Percentiles rank a stretch among this genome's conserved stretches.
Evolutionary conservation across 2,329 filamentous ascomycete genomes (phyloP).

Genomic region (Aspergillus luchuensis): DNA sequence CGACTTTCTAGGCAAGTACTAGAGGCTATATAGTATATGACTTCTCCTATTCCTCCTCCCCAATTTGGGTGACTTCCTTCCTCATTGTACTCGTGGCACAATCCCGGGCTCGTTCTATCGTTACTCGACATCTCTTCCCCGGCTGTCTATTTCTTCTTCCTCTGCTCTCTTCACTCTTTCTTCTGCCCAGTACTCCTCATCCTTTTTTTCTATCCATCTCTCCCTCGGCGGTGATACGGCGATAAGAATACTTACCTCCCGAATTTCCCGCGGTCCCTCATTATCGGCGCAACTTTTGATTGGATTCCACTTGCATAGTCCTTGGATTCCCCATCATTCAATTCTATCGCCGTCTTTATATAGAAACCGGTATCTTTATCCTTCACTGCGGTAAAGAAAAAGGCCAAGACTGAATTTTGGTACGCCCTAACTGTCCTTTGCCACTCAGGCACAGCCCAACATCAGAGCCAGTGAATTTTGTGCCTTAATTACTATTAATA

Average conservation of each 20-base stretch:
- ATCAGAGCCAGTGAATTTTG: background rate
- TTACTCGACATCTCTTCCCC: background rate
- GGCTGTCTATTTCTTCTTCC: background rate
- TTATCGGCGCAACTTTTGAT: conserved; percentile 16
- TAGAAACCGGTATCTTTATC: conserved; percentile 7
- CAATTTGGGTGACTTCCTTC: background rate
- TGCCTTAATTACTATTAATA: background rate
- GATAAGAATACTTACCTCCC: too few relatives aligned
- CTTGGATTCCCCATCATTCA: background rate
- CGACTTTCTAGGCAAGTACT: background rate
- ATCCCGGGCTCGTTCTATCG: conserved; percentile 1
- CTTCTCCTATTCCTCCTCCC: conserved; percentile 1
- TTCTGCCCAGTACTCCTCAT: conserved; percentile 3
- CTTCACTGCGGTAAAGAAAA: background rate
- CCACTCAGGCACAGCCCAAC: background rate
- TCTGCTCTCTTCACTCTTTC: conserved; percentile 8
- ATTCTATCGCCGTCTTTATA: background rate
- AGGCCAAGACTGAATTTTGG: conserved; percentile 4
- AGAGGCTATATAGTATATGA: conserved; percentile 2
- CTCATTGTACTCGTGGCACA: conserved; percentile 1
- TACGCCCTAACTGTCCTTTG: conserved; percentile 5
- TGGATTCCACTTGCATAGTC: background rate
- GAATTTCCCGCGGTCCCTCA: conserved; percentile 17
- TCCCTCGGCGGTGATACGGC: conserved; percentile 2
- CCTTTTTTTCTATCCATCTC: conserved; percentile 6